Base-by-base conservation (phyloP, 1,284 basidiomycete genomes). In the Ustilago curta region DNA sequence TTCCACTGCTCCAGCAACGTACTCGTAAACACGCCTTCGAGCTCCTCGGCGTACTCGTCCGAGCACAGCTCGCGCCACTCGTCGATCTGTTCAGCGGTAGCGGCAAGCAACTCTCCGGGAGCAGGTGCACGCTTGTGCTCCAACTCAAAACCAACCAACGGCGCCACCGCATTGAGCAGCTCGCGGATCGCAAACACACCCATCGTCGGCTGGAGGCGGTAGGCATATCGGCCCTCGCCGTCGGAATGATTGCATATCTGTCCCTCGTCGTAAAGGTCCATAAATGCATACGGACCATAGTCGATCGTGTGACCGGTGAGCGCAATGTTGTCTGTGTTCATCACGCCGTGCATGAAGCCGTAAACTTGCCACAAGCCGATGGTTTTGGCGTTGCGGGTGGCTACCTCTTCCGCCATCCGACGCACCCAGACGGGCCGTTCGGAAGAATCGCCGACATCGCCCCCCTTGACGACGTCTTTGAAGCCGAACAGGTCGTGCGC, bases 171-270 rank as follows among this genome's bases (percentile, higher is more conserved):
- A 14, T 68, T 60, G 44, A 56, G 35, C 42, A 75, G 58, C 50
- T 70, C 58, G 25, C 65, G 58, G 8, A 77, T 61, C 11, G 69
- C 77, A 69, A 71, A 79, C 23, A 70, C 58, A 67, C 86, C 66
- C 78, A 91, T 91, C 8, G 86, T 89, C 8, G 82, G 82, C 60
- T 83, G 83, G 39, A 79, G 63, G 7, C 69, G 89, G 87, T 95
- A 98, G 3, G 92, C 88, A 83, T 98, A 99, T 44, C 95, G 88
- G 0, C 95, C 95, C 58, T 88, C 88, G 31, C 90, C 89, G 82
- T 99, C 96, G 0, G 91, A 91, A 83, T 97, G 95, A 81, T 98
- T 98, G 88, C 95, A 97, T 63, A 97, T 92, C 80, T 96, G 94
- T 56, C 88, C 87, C 0, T 90, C 84, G 80, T 97, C 91, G 60